A percentile compares a stretch with the other conserved stretches of the same genome.
These are phyloP conservation scores for Grammothele lineata DNA, from an alignment of 768 basidiomycete species.

Conservation along the genomic window DNA sequence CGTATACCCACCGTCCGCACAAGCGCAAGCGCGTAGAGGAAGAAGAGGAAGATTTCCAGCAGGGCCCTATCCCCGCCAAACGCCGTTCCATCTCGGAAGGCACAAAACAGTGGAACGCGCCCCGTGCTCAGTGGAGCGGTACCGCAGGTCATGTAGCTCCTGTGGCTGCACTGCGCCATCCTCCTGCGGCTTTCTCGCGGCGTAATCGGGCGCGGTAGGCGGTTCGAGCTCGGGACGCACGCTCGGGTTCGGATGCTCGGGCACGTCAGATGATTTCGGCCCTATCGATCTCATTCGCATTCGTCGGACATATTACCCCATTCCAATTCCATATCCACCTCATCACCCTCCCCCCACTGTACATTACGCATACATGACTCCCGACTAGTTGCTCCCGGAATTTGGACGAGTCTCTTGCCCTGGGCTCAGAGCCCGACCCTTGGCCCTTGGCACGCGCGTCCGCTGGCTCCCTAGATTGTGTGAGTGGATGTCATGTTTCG, in stretches of 20 bases:
- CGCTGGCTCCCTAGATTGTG: conserved; percentile 1
- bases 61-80: conserved; percentile 13
- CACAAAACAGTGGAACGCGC: not conserved
- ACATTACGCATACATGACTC: conserved; percentile 9
- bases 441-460: not conserved
- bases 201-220: conserved; percentile 16
- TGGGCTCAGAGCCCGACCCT: not conserved
- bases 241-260: not conserved
- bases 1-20: conserved; percentile 50
- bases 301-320: conserved; percentile 5
- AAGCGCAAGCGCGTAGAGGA: conserved; percentile 48
- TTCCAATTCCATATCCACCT: not conserved
- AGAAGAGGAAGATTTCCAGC: conserved; percentile 8
- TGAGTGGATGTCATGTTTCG: conserved; percentile 4
- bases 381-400: not conserved
- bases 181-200: conserved; percentile 14
- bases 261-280: conserved; percentile 2
- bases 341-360: conserved; percentile 7
- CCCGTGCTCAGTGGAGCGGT: not conserved
- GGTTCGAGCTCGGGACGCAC: conserved; percentile 2
- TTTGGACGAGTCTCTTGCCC: not conserved
- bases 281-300: not conserved
- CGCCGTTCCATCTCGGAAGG: conserved; percentile 12
- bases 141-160: not conserved
- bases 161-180: conserved; percentile 3